Evolutionary conservation across 257 asterid species (phyloP).

Genomic region (Anisodus acutangulus): DNA sequence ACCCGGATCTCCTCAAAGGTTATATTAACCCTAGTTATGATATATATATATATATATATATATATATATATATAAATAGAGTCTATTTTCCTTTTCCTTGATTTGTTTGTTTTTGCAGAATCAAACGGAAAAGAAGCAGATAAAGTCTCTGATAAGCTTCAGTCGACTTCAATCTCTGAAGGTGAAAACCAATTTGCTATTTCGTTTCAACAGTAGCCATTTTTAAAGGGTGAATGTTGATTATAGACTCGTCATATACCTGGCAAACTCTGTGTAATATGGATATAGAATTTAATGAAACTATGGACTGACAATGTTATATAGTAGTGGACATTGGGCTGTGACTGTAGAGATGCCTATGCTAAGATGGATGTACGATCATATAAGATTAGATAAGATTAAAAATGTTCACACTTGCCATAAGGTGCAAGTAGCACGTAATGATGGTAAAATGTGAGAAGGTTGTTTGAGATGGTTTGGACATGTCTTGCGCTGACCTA

Average conservation of each 20-base stretch:
- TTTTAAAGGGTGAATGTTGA: not conserved
- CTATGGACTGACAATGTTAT: not conserved
- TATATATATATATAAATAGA: not conserved
- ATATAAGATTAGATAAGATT: not conserved
- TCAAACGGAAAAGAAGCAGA: constrained; percentile 66
- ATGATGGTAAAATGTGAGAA: not conserved
- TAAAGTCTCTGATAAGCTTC: constrained; percentile 73
- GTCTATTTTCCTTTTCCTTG: not conserved
- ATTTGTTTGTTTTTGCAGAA: constrained; percentile 41
- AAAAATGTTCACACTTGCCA: not conserved
- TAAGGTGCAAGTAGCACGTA: not conserved
- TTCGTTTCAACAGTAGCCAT: not conserved
- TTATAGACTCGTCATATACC: not conserved
- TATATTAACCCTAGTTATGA: not conserved
- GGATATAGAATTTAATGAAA: not conserved
- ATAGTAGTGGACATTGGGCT: not conserved
- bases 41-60: not conserved
- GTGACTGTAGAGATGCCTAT: too few relatives aligned
- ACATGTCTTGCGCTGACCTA: not conserved
- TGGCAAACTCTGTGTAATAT: not conserved
- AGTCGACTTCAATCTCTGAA: constrained; percentile 74
- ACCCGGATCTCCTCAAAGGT: constrained; percentile 91
- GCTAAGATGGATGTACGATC: too few relatives aligned
- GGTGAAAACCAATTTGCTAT: constrained; percentile 39
- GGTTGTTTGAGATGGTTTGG: not conserved